phyloP scores from a whole-genome alignment of 2,329 filamentous ascomycete species.

The Ophiostoma ips region DNA sequence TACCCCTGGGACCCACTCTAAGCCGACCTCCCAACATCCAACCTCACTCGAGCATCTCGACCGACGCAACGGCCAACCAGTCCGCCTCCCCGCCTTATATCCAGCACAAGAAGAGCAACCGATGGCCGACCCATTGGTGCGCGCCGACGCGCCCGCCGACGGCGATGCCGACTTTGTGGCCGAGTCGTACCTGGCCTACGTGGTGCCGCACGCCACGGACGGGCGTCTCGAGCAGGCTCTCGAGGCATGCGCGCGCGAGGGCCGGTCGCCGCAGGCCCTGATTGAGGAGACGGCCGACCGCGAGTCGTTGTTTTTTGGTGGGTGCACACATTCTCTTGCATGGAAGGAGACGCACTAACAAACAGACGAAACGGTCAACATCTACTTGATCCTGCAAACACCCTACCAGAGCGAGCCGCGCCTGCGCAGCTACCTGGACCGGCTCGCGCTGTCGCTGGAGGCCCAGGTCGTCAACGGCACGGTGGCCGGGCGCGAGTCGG shows the following conservation, averaged over 20 bases:
- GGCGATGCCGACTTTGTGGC: conserved; percentile 35
- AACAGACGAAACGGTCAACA: conserved; percentile 58
- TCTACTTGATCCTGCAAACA: conserved; percentile 55
- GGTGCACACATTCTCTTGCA: conserved; percentile 16
- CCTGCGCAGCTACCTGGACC: conserved; percentile 44
- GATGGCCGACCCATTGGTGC: conserved; percentile 6
- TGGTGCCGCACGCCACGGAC: conserved; percentile 43
- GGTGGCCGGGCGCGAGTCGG: conserved; percentile 28
- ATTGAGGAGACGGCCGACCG: conserved; percentile 48
- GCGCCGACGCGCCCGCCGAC: conserved; percentile 2
- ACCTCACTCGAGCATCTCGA: not conserved
- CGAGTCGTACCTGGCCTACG: conserved; percentile 44
- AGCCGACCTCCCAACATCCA: no score
- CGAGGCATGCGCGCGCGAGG: conserved; percentile 17
- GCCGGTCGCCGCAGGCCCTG: conserved; percentile 29
- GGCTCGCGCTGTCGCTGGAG: conserved; percentile 54
- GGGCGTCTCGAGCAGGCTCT: conserved; percentile 40
- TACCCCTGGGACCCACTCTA: no score
- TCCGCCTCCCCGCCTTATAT: no score
- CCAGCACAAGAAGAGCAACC: not conserved
- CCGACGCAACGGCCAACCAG: no score
- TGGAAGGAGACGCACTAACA: conserved; percentile 17
- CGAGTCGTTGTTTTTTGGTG: conserved; percentile 60
- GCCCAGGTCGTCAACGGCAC: conserved; percentile 48
- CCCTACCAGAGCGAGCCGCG: conserved; percentile 42